These are phyloP conservation scores for Neofusicoccum parvum DNA, from an alignment of 2,329 filamentous ascomycete genomes.

Conservation along the genomic window DNA sequence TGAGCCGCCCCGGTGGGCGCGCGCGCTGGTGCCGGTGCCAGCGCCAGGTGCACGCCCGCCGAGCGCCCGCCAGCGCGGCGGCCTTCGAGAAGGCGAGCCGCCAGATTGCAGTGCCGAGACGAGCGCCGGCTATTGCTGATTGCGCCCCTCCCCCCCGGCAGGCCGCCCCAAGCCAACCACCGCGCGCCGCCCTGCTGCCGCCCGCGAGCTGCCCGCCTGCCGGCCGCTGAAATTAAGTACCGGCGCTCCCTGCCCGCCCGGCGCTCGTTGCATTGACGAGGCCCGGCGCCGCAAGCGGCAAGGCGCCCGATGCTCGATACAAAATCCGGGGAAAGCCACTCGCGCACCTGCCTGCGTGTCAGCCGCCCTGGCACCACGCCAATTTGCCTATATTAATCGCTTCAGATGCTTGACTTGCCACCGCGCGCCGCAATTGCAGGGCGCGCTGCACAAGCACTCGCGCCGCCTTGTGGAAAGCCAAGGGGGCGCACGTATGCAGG, in stretches of 20 bases:
- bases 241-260: not conserved
- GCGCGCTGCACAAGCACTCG: no score
- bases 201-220: not conserved
- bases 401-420: not conserved
- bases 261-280: conserved; percentile 7
- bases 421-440: not conserved
- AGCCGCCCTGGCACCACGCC: conserved; percentile 8
- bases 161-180: not conserved
- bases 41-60: no score
- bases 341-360: not conserved
- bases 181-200: not conserved
- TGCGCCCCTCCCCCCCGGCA: not conserved
- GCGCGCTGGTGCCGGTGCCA: not conserved
- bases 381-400: conserved; percentile 18
- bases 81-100: not conserved
- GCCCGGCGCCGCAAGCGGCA: conserved; percentile 3
- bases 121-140: not conserved
- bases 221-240: conserved; percentile 11
- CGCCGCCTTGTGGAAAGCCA: not conserved
- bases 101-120: not conserved
- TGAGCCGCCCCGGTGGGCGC: not conserved
- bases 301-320: conserved; percentile 12
- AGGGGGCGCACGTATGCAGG: not conserved
- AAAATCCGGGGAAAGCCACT: conserved; percentile 12
- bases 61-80: no score